A percentile compares a stretch with the other conserved stretches of the same genome.
phyloP scores from a whole-genome alignment of 2,329 filamentous ascomycete species.

The Penicillium palitans region DNA sequence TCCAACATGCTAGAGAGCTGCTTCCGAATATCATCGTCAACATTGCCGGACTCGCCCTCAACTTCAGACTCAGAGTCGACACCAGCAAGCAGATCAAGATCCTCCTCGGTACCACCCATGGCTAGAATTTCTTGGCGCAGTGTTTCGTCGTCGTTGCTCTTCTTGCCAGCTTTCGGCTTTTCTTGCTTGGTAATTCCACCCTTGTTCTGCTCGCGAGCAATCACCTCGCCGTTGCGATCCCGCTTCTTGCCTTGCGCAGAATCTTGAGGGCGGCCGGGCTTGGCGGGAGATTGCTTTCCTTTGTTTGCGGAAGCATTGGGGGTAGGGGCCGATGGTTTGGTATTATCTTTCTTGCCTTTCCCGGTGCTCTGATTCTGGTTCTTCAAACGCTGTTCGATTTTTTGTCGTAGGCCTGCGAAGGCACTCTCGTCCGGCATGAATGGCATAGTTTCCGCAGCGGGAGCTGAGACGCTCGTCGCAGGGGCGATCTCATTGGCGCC shows the following conservation, averaged over 20 bases:
- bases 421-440: slow-evolving; percentile 40
- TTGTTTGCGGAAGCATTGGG: slow-evolving; percentile 30
- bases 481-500: slow-evolving; percentile 22
- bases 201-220: slow-evolving; percentile 38
- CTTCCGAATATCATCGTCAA: slow-evolving; percentile 43
- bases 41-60: slow-evolving; percentile 36
- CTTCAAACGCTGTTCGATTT: slow-evolving; percentile 44
- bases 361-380: slow-evolving; percentile 34
- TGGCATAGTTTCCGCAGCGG: slow-evolving; percentile 22
- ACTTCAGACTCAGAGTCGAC: slow-evolving; percentile 50
- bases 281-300: slow-evolving; percentile 20
- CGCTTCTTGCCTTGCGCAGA: slow-evolving; percentile 46
- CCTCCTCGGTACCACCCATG: slow-evolving; percentile 52
- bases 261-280: slow-evolving; percentile 28
- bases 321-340: slow-evolving; percentile 25
- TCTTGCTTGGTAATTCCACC: slow-evolving; percentile 22
- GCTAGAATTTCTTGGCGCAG: slow-evolving; percentile 48
- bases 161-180: slow-evolving; percentile 16
- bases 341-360: slow-evolving; percentile 35
- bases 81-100: slow-evolving; percentile 48
- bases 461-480: slow-evolving; percentile 19
- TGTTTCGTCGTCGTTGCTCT: slow-evolving; percentile 30
- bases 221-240: slow-evolving; percentile 49
- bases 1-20: slow-evolving; percentile 40
- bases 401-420: slow-evolving; percentile 44